phyloP scores from a whole-genome alignment of 805 yeast species.

The Zygoascus bituminiphila region DNA sequence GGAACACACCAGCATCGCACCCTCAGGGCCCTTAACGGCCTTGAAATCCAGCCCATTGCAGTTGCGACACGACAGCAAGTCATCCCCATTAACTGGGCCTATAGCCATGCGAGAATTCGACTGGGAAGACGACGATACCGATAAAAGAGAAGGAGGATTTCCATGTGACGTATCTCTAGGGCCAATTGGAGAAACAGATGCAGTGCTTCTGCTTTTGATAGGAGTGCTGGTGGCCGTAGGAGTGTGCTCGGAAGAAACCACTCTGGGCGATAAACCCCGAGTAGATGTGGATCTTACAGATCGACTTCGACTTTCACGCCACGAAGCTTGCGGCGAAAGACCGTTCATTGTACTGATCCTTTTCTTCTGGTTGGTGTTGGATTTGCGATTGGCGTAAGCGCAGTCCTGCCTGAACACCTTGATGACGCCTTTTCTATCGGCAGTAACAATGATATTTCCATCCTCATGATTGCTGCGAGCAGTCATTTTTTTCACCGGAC shows the following conservation, averaged over 20 bases:
- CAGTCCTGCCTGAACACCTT: constrained; percentile 76
- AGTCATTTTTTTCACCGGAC: constrained; percentile 6
- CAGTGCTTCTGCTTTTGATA: not conserved
- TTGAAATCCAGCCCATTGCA: not conserved
- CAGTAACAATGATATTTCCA: constrained; percentile 55
- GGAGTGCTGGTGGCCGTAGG: not conserved
- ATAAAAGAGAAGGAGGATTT: not conserved
- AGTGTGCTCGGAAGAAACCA: not conserved
- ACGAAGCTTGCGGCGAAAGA: not conserved
- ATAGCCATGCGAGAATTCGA: not conserved
- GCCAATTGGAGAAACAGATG: not conserved
- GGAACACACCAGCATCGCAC: not conserved
- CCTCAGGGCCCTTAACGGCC: not conserved
- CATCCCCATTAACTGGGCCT: no score
- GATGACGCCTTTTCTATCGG: constrained; percentile 66
- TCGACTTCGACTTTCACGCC: not conserved
- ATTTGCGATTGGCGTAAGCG: constrained; percentile 36
- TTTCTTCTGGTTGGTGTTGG: constrained; percentile 13
- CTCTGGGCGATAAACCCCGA: not conserved
- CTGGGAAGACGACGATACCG: not conserved
- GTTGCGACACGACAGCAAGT: not conserved
- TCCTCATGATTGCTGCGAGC: constrained; percentile 15
- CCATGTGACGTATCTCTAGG: not conserved
- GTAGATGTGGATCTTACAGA: not conserved
- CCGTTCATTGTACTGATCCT: constrained; percentile 10